Evolutionary conservation across 139 green algal genomes (phyloP).

Genomic region (Tetraselmis chui): DNA sequence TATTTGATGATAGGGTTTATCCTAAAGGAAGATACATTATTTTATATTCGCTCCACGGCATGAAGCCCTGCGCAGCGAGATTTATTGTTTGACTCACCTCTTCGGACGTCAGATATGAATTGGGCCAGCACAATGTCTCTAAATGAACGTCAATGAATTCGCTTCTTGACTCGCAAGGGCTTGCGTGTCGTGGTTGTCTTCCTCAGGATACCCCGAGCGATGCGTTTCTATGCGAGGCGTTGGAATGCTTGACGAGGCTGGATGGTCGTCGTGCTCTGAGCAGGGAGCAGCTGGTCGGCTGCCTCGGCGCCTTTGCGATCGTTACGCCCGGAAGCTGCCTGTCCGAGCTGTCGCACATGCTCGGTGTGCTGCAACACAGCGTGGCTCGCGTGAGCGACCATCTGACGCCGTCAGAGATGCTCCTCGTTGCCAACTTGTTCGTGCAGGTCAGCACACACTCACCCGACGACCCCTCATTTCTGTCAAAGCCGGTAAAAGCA

Average conservation of each 20-base stretch:
- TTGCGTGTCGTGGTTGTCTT: no score
- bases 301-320: neutral
- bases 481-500: neutral
- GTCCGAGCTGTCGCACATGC: neutral
- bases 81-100: no score
- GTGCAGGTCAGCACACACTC: neutral
- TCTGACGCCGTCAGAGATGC: neutral
- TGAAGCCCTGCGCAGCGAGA: no score
- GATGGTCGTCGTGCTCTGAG: neutral
- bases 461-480: neutral
- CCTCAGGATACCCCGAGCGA: neutral
- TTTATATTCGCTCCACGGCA: no score
- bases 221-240: neutral
- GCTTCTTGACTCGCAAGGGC: no score
- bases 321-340: neutral
- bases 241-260: neutral
- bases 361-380: neutral
- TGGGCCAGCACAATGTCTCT: no score
- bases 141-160: no score
- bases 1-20: no score
- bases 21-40: no score
- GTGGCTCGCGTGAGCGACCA: neutral
- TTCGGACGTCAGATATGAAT: no score
- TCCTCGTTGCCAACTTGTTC: neutral
- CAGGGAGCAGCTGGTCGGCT: neutral